Evolutionary conservation across 2,329 filamentous ascomycete species (phyloP), one percentile per base, ranked within the genome.

Genomic region (Botrytis pseudocinerea): DNA sequence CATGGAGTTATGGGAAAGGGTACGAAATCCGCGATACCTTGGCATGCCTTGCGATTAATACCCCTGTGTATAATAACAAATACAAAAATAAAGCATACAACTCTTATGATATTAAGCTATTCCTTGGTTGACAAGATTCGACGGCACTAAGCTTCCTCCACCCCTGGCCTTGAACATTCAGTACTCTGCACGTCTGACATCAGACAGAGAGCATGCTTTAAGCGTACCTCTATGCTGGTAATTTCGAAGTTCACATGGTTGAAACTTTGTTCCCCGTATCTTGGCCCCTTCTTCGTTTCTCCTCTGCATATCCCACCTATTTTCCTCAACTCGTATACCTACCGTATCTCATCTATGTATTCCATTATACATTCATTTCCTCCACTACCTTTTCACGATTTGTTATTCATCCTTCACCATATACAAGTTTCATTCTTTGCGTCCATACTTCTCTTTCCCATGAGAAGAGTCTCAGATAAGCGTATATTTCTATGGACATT

Each of bases 61-160:
- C 48, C 54, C 35, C 42, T 20, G 48, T 69, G 65, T 69, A 69
- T 42, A 69, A 57, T 69, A 57, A n/a, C 48, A 68, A 69, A 57
- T 25, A 68, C 48, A 48, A 69, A 69, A 40, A 68, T 4, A 42
- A 69, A 69, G 48, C 25, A 42, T 40, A 35, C 25, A 14, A 32
- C 28, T 54, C 22, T 48, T 40, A 28, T 44, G 4, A 69, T 32
- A 44, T 42, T n/a, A 9, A 35, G 38, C 25, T 25, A 18, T 69
- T 69, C 18, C 20, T 68, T 2, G 14, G 35, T 42, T 32, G n/a
- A 57, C 35, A 42, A 57, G 25, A 42, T 69, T 48, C 5, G 48
- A 57, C 7, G 38, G 40, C 10, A 57, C 25, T 22, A 32, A 57
- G 1, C 10, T 69, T 40, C 25, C 18, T 22, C 32, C 35, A 32